These are phyloP conservation scores for Elymus sibiricus DNA, from an alignment of 176 grass and related monocot species.

Conservation along the genomic window DNA sequence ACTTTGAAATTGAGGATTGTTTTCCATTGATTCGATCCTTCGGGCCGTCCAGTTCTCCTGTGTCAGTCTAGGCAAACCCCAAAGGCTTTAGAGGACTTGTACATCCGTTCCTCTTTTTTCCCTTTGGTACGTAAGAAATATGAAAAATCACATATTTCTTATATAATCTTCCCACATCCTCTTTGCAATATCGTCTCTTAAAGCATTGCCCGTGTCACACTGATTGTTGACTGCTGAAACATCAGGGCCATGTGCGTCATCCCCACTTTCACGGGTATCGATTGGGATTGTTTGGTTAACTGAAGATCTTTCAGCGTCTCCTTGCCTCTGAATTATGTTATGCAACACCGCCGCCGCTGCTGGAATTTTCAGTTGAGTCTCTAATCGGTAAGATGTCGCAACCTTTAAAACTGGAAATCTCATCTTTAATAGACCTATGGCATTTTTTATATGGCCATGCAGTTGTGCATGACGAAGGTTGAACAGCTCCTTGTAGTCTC, in stretches of 20 bases:
- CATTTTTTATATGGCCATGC: conserved; percentile 28
- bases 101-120: background rate
- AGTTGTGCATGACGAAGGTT: conserved; percentile 50
- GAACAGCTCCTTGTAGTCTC: conserved; percentile 50
- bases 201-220: conserved; percentile 12
- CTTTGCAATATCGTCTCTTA: conserved; percentile 35
- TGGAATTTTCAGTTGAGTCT: conserved; percentile 50
- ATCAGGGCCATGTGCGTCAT: conserved; percentile 21
- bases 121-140: background rate
- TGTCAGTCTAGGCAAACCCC: background rate
- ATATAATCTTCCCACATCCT: conserved; percentile 38
- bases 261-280: conserved; percentile 9
- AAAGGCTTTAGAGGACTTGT: background rate
- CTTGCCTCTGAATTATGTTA: conserved; percentile 47
- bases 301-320: background rate
- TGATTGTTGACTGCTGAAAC: conserved; percentile 30
- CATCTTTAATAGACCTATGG: conserved; percentile 38
- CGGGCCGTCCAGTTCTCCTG: background rate
- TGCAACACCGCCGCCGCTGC: conserved; percentile 36
- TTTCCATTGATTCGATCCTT: background rate
- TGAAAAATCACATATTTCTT: background rate
- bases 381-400: conserved; percentile 39
- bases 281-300: background rate
- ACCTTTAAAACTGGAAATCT: conserved; percentile 53
- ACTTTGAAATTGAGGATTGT: background rate